Percentiles rank a stretch among this genome's conserved stretches.
phyloP scores from a whole-genome alignment of 2,329 filamentous ascomycete species.

The Alternaria brassicae region DNA sequence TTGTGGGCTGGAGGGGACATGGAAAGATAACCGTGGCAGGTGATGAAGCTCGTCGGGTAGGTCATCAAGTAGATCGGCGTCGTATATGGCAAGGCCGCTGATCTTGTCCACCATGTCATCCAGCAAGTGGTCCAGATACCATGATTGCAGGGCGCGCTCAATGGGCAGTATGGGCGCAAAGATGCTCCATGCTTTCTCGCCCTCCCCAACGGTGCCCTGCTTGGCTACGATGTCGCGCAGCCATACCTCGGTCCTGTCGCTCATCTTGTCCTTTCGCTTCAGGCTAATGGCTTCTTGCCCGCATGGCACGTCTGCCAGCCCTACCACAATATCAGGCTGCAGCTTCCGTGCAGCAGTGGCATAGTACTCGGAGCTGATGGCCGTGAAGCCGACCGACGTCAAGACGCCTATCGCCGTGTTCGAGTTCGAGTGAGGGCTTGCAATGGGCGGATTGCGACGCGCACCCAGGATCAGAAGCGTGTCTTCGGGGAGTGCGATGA shows the following conservation, averaged over 20 bases:
- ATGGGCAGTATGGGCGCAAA: slow-evolving; percentile 76
- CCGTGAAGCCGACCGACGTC: slow-evolving; percentile 85
- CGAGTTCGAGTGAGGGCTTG: slow-evolving; percentile 72
- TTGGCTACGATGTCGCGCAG: slow-evolving; percentile 69
- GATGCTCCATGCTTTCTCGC: slow-evolving; percentile 48
- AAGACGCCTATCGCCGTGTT: slow-evolving; percentile 75
- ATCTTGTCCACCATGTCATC: slow-evolving; percentile 63
- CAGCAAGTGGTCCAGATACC: slow-evolving; percentile 78
- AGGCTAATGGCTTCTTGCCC: slow-evolving; percentile 63
- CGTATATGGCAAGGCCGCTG: slow-evolving; percentile 79
- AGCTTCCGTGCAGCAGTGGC: slow-evolving; percentile 69
- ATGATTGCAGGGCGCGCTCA: slow-evolving; percentile 74
- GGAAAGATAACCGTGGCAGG: slow-evolving; percentile 78
- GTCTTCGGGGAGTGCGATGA: slow-evolving; percentile 73
- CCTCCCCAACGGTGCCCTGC: slow-evolving; percentile 42
- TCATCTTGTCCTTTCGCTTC: slow-evolving; percentile 83
- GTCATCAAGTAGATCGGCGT: slow-evolving; percentile 71
- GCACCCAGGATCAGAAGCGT: slow-evolving; percentile 76
- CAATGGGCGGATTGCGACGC: slow-evolving; percentile 77
- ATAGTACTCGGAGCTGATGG: slow-evolving; percentile 74
- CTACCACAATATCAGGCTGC: slow-evolving; percentile 80
- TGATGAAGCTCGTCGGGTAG: slow-evolving; percentile 66
- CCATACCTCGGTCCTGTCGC: slow-evolving; percentile 85
- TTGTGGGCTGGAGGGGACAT: slow-evolving; percentile 73
- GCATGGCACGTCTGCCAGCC: slow-evolving; percentile 75